A percentile compares a stretch with the other conserved stretches of the same genome.
phyloP scores from a whole-genome alignment of 805 yeast species.

The Candida lessepsii region DNA sequence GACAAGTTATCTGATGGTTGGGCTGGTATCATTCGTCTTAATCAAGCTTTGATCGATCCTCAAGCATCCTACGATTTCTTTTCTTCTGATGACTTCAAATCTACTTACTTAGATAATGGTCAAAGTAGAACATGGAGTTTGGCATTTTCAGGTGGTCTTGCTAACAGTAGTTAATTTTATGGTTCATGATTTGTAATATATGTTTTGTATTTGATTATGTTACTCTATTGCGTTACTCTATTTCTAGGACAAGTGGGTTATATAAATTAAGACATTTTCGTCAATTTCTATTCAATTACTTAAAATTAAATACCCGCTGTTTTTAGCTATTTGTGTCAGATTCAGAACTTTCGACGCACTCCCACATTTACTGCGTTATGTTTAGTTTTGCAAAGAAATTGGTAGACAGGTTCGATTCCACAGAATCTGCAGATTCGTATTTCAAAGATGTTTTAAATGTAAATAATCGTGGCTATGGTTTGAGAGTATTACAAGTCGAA shows the following conservation, averaged over 20 bases:
- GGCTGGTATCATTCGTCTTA: slow-evolving; percentile 71
- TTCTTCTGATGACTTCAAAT: slow-evolving; percentile 21
- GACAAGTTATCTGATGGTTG: slow-evolving; percentile 58
- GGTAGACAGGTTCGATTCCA: slow-evolving; percentile 36
- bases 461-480: slow-evolving; percentile 42
- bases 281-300: too few relatives aligned
- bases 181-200: slow-evolving; percentile 6
- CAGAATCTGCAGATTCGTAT: slow-evolving; percentile 30
- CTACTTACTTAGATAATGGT: slow-evolving; percentile 54
- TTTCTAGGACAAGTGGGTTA: too few relatives aligned
- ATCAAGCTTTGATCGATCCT: slow-evolving; percentile 76
- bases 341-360: too few relatives aligned
- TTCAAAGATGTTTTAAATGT: slow-evolving; percentile 29
- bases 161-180: slow-evolving; percentile 16
- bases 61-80: slow-evolving; percentile 60
- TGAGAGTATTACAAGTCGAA: slow-evolving; percentile 36
- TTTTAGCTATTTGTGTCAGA: too few relatives aligned
- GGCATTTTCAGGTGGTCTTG: slow-evolving; percentile 55
- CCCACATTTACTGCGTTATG: too few relatives aligned
- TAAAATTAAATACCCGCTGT: too few relatives aligned
- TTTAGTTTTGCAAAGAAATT: slow-evolving; percentile 45
- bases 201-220: not conserved
- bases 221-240: too few relatives aligned
- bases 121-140: slow-evolving; percentile 63
- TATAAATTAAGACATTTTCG: too few relatives aligned